Evolutionary conservation across 768 basidiomycete genomes (phyloP), one percentile per base, ranked within the genome.

Genomic region (Boletus patriciae): DNA sequence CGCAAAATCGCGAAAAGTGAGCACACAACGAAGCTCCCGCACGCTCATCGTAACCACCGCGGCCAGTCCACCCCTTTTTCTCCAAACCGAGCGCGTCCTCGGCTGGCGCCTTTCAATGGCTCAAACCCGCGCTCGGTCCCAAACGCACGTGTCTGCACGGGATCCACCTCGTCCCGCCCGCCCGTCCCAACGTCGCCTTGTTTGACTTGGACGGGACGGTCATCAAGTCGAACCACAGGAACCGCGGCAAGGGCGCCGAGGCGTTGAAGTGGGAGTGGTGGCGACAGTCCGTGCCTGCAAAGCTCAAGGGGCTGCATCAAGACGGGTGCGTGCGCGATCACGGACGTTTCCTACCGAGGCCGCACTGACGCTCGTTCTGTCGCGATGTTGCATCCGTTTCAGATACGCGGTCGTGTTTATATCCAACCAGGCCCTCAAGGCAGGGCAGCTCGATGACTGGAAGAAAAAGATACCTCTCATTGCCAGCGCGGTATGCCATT

Each of bases 181-280:
- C 76, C 9, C 73, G 71, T 2, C 36, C 76, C n/a, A 88, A 86
- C 61, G 81, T 93, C 33, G 88, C 90, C 11, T 81, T 85, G 13
- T 90, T 94, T 59, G 94, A 97, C 69, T 75, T 97, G 23, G 94
- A 97, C 67, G 92, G 90, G 3, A 94, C 92, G 0, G 63, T 95
- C 57, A 93, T 97, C 68, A 88, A 86, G 61, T 68, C 50, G 46
- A 65, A 55, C 47, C 59, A 46, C 48, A 66, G 50, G 34, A 58
- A 54, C 44, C 76, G 78, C 25, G 73, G 73, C 25, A 74, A 75
- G 46, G 70, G 69, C 31, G 65, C 69, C 23, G 48, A 62, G 1
- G 67, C 77, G 5, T 62, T 69, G 3, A 64, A 68, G 36, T 85
- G 72, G 55, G 81, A 79, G 56, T 88, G 92, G 90, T 94, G 92